These are phyloP conservation scores for Cladosporium phlei DNA, from an alignment of 2,329 filamentous ascomycete species.

Conservation along the genomic window DNA sequence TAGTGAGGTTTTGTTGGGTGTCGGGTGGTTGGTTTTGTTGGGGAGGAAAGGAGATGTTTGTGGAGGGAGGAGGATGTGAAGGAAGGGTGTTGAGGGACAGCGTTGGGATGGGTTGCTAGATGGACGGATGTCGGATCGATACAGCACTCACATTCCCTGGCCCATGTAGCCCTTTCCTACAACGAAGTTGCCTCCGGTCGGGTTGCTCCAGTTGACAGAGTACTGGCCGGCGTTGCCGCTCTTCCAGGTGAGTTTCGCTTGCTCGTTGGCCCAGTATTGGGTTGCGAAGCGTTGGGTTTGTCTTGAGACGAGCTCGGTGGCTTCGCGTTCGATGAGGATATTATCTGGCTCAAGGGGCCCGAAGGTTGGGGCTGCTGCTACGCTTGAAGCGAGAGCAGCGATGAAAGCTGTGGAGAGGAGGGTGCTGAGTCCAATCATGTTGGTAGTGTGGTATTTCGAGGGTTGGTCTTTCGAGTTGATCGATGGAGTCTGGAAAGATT, in stretches of 20 bases:
- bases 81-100: too few relatives aligned
- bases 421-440: background rate
- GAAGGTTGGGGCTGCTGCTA: background rate
- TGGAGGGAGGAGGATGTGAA: too few relatives aligned
- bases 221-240: constrained; percentile 18
- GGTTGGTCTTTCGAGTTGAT: too few relatives aligned
- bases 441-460: too few relatives aligned
- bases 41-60: too few relatives aligned
- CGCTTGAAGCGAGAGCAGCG: background rate
- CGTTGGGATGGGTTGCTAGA: too few relatives aligned
- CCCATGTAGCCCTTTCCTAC: constrained; percentile 20
- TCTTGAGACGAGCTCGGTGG: constrained; percentile 1
- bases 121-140: too few relatives aligned
- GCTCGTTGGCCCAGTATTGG: constrained; percentile 21
- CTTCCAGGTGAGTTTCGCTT: constrained; percentile 17
- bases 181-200: constrained; percentile 19
- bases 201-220: constrained; percentile 20
- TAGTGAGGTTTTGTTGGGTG: background rate
- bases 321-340: background rate
- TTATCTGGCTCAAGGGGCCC: background rate
- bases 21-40: too few relatives aligned
- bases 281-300: constrained; percentile 10
- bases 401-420: too few relatives aligned
- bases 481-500: too few relatives aligned
- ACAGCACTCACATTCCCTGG: constrained; percentile 11